These are phyloP conservation scores for Mortierella sp. DNA, from an alignment of 371 early-diverging fungal genomes.

Conservation along the genomic window DNA sequence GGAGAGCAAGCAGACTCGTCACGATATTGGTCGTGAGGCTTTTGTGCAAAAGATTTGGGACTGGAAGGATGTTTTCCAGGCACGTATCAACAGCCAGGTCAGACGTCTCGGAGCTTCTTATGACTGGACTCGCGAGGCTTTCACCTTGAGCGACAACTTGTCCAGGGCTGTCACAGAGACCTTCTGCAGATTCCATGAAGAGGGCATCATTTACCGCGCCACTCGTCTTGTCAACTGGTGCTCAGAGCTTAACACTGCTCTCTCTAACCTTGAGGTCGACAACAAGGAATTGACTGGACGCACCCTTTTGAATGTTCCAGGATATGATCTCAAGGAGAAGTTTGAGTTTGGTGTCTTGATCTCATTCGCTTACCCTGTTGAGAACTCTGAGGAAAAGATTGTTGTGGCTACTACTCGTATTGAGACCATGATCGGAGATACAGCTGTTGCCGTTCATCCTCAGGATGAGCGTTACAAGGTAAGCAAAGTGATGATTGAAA, in stretches of 20 bases:
- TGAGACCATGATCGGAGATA: constrained; percentile 99
- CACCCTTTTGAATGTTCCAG: constrained; percentile 89
- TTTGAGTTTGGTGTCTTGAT: constrained; percentile 99
- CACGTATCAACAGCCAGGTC: constrained; percentile 93
- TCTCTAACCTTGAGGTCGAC: constrained; percentile 99
- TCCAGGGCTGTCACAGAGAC: constrained; percentile 94
- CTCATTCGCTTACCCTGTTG: constrained; percentile 93
- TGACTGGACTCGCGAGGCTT: constrained; percentile 95
- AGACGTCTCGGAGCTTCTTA: constrained; percentile 94
- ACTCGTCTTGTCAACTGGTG: constrained; percentile 99
- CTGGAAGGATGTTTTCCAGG: constrained; percentile 95
- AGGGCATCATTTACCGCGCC: constrained; percentile 98
- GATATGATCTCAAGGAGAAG: constrained; percentile 91
- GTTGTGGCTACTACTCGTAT: constrained; percentile 99
- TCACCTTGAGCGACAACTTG: constrained; percentile 96
- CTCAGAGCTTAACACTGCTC: constrained; percentile 95
- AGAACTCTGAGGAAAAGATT: constrained; percentile 87
- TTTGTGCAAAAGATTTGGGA: constrained; percentile 96
- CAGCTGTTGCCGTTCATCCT: constrained; percentile 97
- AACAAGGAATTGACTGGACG: constrained; percentile 90
- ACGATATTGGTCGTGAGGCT: constrained; percentile 94
- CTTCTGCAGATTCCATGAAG: constrained; percentile 96
- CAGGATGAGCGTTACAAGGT: constrained; percentile 82
- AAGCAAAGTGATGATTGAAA: not conserved
- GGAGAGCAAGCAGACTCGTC: constrained; percentile 85